Evolutionary conservation across 169 alveolate species (phyloP).

Genomic region (Theileria sp.): DNA sequence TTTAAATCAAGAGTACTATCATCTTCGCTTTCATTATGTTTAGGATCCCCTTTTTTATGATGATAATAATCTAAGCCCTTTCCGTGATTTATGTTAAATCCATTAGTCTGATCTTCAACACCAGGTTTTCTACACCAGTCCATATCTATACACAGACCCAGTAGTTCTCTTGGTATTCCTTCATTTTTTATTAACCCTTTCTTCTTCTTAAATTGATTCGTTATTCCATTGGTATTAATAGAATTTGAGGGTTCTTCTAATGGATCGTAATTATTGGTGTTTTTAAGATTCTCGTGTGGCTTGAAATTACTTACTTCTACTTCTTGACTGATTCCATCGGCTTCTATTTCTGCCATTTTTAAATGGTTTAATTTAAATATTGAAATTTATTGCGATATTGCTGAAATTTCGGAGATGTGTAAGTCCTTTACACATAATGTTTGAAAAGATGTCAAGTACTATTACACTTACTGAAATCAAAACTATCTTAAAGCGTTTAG

Average conservation of each 20-base stretch:
- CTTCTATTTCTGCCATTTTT: not conserved
- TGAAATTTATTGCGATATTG: not conserved
- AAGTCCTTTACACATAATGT: not conserved
- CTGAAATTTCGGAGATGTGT: not conserved
- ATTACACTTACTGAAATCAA: not conserved
- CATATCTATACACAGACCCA: slow-evolving; percentile 38
- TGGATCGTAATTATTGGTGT: not conserved
- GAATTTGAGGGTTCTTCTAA: not conserved
- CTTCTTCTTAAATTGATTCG: not conserved
- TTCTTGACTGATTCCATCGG: not conserved
- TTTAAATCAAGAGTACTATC: not conserved
- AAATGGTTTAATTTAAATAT: not conserved
- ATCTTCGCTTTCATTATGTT: not conserved
- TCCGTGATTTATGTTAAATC: not conserved
- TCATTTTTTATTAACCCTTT: not conserved
- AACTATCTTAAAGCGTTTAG: not conserved
- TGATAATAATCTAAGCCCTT: slow-evolving; percentile 14
- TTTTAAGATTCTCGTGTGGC: not conserved
- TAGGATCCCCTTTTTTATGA: not conserved
- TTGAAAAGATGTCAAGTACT: not conserved
- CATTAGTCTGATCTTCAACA: not conserved
- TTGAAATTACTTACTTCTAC: not conserved
- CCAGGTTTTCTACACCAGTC: slow-evolving; percentile 30
- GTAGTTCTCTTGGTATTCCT: slow-evolving; percentile 26
- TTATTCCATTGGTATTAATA: not conserved